Evolutionary conservation across 1,139 yeast genomes (phyloP), one percentile per base, ranked within the genome.

Genomic region (Pichia norvegensis): DNA sequence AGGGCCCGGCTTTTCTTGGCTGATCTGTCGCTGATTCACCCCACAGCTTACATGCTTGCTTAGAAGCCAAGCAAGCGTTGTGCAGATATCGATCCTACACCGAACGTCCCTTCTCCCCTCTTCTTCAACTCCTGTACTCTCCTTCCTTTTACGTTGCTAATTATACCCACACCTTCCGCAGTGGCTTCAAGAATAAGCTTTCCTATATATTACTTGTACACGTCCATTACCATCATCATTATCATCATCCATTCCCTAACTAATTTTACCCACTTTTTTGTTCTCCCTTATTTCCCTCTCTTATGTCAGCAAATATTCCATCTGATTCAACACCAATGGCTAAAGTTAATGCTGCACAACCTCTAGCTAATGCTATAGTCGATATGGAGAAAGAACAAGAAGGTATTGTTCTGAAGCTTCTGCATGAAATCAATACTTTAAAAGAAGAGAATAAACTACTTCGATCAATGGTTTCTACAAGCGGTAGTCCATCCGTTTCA

Each of bases 361-460:
- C 37, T 9, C 4, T 21, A 7, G 59, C 51, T n/a, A 55, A 57
- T 41, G 49, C 57, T 36, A 72, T 79, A 41, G 81, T 79, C 58
- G 66, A 73, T 46, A 78, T 80, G 84, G 86, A 80, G 57, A 70
- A 78, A 47, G 85, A 80, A 57, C 85, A 80, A 57, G 86, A 80
- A 55, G 82, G 81, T 3, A 76, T 79, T 33, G 85, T 79, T 9
- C 62, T 79, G 51, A 75, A 71, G 55, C 61, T 79, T 37, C 72
- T 78, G 74, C 70, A 70, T 52, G 84, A 79, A 54, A 78, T 79
- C 36, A 71, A 70, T 22, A 51, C 51, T 10, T 63, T 79, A 48
- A 75, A 72, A 52, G 76, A 73, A 33, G 85, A 79, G 50, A 79
- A 78, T 54, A 67, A 60, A 41, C 47, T 49, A 7, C 60, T 72